Percentiles rank a stretch among this genome's conserved stretches.
These are phyloP conservation scores for Aspergillus uvarum DNA, from an alignment of 2,329 filamentous ascomycete genomes.

Conservation along the genomic window DNA sequence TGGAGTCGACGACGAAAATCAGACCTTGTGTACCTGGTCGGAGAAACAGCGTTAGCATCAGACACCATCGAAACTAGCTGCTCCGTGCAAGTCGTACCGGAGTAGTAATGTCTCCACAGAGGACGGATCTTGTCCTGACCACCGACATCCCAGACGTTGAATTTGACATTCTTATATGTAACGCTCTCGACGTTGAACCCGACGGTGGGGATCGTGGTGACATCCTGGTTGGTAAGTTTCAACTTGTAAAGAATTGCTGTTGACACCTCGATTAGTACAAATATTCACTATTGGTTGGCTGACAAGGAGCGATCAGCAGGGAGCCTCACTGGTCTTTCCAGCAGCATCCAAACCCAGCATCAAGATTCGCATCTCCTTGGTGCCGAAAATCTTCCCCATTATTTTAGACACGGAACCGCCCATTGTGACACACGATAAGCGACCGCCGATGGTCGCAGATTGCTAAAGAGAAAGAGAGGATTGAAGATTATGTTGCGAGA, in stretches of 20 bases:
- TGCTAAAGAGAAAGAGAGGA: neutral
- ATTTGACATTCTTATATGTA: slow-evolving; percentile 99
- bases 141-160: slow-evolving; percentile 98
- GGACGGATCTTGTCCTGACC: slow-evolving; percentile 98
- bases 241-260: slow-evolving; percentile 92
- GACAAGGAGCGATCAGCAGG: neutral
- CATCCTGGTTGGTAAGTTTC: slow-evolving; percentile 88
- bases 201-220: slow-evolving; percentile 97
- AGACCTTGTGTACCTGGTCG: slow-evolving; percentile 83
- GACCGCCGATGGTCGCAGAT: slow-evolving; percentile 14
- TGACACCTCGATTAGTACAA: slow-evolving; percentile 3
- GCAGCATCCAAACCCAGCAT: slow-evolving; percentile 98
- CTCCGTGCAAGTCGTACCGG: slow-evolving; percentile 50
- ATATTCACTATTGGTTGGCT: neutral
- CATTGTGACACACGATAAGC: slow-evolving; percentile 58
- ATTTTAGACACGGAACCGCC: slow-evolving; percentile 92
- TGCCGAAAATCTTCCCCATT: slow-evolving; percentile 98
- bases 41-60: slow-evolving; percentile 5
- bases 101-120: slow-evolving; percentile 97
- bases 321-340: slow-evolving; percentile 77
- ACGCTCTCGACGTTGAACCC: slow-evolving; percentile 99
- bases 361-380: slow-evolving; percentile 97
- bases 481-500: neutral
- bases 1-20: slow-evolving; percentile 98
- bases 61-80: neutral